Evolutionary conservation across 2,329 filamentous ascomycete genomes (phyloP), one percentile per base, ranked within the genome.

Genomic region (Ophiostoma quercus): DNA sequence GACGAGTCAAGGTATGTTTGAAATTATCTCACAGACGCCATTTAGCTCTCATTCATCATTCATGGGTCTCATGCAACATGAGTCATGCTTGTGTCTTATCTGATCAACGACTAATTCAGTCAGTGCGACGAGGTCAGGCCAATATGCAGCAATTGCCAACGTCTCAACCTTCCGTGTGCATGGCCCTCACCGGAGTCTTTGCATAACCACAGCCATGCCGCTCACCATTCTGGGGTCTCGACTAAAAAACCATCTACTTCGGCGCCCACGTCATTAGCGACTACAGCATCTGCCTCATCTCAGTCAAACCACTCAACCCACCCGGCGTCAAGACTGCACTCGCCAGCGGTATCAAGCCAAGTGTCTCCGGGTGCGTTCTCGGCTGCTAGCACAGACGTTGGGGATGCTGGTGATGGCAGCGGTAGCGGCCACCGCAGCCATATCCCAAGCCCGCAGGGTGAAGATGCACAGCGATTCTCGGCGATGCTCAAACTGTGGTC

Each of bases 1-100:
- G 77, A 2, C 75, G 77, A 0, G 76, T 77, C 39, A 77, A 77
- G 73, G 75, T 74, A 69, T 37, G 74, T 41, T 22, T 6, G 2
- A 16, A 2, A 22, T 25, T 6, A 12, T 67, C 16, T 12, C 62
- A n/a, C 60, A 32, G 32, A 11, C 1, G 32, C 6, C 37, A 39
- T 47, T n/a, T 16, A 47, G 43, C 19, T n/a, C 43, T 47, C 43
- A 47, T 47, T 8, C 5, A 47, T 19, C 43, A 19, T 19, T 47
- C 5, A 47, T n/a, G 11, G 16, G 9, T 25, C 34, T 47, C 3
- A 14, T 37, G 7, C 12, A 43, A 11, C 37, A 66, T 43, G 62
- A 37, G 8, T 66, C 65, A 47, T 66, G 63, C 39, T 25, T n/a
- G 9, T 66, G 3, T 32, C 25, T 47, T 51, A 22, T n/a, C 41